Evolutionary conservation across 805 yeast genomes (phyloP).

Genomic region (Ogataea populi-albae): DNA sequence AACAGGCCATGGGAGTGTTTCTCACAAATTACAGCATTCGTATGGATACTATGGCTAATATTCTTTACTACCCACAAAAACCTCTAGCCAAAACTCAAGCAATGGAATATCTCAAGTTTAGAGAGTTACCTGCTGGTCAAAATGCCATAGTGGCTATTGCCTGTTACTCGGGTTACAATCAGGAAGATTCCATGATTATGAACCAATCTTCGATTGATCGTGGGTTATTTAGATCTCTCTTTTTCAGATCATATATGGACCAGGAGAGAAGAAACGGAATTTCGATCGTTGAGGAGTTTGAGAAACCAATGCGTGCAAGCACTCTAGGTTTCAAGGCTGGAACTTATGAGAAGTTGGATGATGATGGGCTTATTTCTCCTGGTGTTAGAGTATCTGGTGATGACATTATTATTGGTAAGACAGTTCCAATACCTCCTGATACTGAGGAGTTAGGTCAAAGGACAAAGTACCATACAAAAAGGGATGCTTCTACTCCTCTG

Average conservation of each 20-base stretch:
- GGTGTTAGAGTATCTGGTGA: slow-evolving; percentile 99
- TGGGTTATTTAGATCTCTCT: slow-evolving; percentile 92
- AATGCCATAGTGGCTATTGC: slow-evolving; percentile 98
- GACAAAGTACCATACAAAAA: slow-evolving; percentile 95
- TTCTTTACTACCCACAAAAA: slow-evolving; percentile 94
- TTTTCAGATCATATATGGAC: slow-evolving; percentile 97
- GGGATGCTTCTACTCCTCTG: slow-evolving; percentile 97
- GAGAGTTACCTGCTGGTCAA: slow-evolving; percentile 99
- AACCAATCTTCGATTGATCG: slow-evolving; percentile 96
- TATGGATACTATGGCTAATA: slow-evolving; percentile 99
- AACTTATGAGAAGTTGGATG: slow-evolving; percentile 96
- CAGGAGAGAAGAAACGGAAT: slow-evolving; percentile 98
- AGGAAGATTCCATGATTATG: slow-evolving; percentile 99
- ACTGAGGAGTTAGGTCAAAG: slow-evolving; percentile 98
- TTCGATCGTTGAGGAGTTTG: slow-evolving; percentile 97
- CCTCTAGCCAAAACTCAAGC: slow-evolving; percentile 97
- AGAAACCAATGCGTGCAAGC: slow-evolving; percentile 92
- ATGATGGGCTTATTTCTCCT: slow-evolving; percentile 96
- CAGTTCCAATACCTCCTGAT: slow-evolving; percentile 99
- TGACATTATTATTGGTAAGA: slow-evolving; percentile 97
- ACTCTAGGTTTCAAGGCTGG: slow-evolving; percentile 96
- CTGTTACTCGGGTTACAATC: slow-evolving; percentile 98
- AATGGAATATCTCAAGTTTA: slow-evolving; percentile 94
- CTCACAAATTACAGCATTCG: slow-evolving; percentile 92
- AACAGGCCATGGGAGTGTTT: slow-evolving; percentile 99